Evolutionary conservation across 371 early-diverging fungal genomes (phyloP), one percentile per base, ranked within the genome.

Genomic region (Apophysomyces sp.): DNA sequence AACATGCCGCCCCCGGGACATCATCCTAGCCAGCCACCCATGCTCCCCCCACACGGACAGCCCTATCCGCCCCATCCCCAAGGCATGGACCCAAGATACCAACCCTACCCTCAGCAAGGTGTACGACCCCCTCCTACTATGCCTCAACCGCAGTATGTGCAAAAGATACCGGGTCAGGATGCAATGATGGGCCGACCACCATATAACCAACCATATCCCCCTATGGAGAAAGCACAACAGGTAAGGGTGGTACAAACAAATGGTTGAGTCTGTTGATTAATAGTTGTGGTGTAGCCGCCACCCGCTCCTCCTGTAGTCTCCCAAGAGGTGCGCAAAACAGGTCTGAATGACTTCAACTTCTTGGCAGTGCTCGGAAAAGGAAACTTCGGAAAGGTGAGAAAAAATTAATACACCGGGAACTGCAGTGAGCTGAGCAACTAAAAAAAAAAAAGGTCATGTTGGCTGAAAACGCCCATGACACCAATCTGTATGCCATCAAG

Each of bases 341-440:
- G 82, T 21, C 61, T 88, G 24, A 84, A 87, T 44, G 97, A 99
- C 67, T 99, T 98, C 68, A 85, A 90, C 62, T 92, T 99, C 60
- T 68, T 97, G 60, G 92, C 94, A 40, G 98, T 98, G 2, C 76
- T 99, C 16, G 99, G 99, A 58, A 95, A 92, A 75, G 99, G 99
- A 40, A 95, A 94, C 73, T 99, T 98, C 86, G 99, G 99, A 62
- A 99, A 99, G 83, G 91, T 92, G 59, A 58, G 21, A 61, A 28
- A 49, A n/a, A 30, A 4, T 4, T 9, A 28, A 26, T 6, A 15
- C 4, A 0, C 18, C 29, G 16, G 16, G 52, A 28, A 28, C 1
- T 24, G 28, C 6, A 39, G 11, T 28, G 27, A 32, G 30, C 44
- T 59, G 49, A 27, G 21, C 27, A 28, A n/a, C n/a, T n/a, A n/a